Evolutionary conservation across 225 moss, liverwort and hornwort genomes (phyloP).

Genomic region (Lunularia cruciata): DNA sequence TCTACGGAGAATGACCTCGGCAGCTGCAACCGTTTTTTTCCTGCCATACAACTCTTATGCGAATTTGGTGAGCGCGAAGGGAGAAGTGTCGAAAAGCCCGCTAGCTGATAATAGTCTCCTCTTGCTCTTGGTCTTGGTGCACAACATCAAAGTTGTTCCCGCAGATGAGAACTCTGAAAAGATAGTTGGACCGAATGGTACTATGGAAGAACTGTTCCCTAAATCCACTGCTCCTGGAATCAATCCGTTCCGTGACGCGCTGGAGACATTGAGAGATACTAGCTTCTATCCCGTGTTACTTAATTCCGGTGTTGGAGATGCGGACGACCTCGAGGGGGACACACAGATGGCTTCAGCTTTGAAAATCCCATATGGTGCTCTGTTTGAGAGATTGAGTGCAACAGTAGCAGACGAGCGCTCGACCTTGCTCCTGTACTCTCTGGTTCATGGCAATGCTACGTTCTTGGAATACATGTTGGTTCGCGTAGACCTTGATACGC

Average conservation of each 20-base stretch:
- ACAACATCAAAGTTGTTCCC: constrained; percentile 34
- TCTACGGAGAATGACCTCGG: constrained; percentile 44
- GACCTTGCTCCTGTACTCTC: constrained; percentile 48
- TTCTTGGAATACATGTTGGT: constrained; percentile 52
- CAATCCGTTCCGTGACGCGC: constrained; percentile 47
- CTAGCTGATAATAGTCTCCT: constrained; percentile 52
- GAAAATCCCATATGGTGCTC: constrained; percentile 40
- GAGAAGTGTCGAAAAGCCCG: constrained; percentile 48
- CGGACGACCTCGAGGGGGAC: constrained; percentile 38
- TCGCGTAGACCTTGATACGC: constrained; percentile 47
- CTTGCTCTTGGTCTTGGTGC: constrained; percentile 45
- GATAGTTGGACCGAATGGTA: constrained; percentile 9
- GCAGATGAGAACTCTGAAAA: constrained; percentile 14
- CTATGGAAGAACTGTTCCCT: constrained; percentile 23
- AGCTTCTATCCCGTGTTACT: constrained; percentile 35
- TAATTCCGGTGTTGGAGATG: constrained; percentile 20
- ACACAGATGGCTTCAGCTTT: constrained; percentile 25
- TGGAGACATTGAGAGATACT: constrained; percentile 42
- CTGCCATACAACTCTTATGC: constrained; percentile 44
- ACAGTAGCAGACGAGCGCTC: constrained; percentile 49
- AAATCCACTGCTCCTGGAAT: constrained; percentile 4
- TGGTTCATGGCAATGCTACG: constrained; percentile 49
- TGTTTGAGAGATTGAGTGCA: constrained; percentile 45
- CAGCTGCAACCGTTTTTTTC: constrained; percentile 43
- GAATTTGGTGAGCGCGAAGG: constrained; percentile 42